A percentile compares a stretch with the other conserved stretches of the same genome.
Evolutionary conservation across 2,329 filamentous ascomycete species (phyloP).

Genomic region (Tolypocladium pustulatum): DNA sequence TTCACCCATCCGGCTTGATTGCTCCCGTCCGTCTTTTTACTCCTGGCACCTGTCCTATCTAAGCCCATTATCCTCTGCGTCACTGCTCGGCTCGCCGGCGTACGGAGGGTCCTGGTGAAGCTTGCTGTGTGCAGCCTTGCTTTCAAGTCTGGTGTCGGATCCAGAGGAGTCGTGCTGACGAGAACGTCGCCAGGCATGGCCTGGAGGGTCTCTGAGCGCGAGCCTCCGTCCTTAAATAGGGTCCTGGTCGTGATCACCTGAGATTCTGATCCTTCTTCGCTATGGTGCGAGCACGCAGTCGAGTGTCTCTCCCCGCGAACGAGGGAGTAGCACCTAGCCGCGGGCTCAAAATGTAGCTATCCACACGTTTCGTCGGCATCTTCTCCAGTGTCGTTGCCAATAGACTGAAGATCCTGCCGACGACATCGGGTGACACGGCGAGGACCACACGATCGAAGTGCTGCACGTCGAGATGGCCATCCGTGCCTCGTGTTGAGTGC

Average conservation of each 20-base stretch:
- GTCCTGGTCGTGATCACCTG: slow-evolving; percentile 26
- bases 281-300: slow-evolving; percentile 16
- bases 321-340: slow-evolving; percentile 4
- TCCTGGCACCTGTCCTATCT: not conserved
- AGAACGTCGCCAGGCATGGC: slow-evolving; percentile 37
- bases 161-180: slow-evolving; percentile 41
- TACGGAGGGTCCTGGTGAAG: slow-evolving; percentile 44
- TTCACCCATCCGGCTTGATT: slow-evolving; percentile 31
- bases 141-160: slow-evolving; percentile 21
- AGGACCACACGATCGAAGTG: slow-evolving; percentile 41
- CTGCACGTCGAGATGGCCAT: slow-evolving; percentile 13
- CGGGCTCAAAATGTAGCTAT: slow-evolving; percentile 31
- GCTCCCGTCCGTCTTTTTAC: slow-evolving; percentile 2
- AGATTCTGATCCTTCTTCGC: slow-evolving; percentile 11
- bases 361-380: slow-evolving; percentile 38
- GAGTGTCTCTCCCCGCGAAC: not conserved
- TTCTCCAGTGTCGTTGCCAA: slow-evolving; percentile 22
- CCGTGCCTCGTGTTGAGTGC: slow-evolving; percentile 11
- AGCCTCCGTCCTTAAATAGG: slow-evolving; percentile 15
- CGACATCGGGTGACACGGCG: slow-evolving; percentile 43
- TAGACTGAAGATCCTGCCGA: slow-evolving; percentile 34
- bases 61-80: slow-evolving; percentile 34
- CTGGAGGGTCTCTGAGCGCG: slow-evolving; percentile 41
- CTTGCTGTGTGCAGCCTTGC: slow-evolving; percentile 31
- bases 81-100: slow-evolving; percentile 31